These are phyloP conservation scores for Chlorella sp. DNA, from an alignment of 139 green algal species.

Conservation along the genomic window DNA sequence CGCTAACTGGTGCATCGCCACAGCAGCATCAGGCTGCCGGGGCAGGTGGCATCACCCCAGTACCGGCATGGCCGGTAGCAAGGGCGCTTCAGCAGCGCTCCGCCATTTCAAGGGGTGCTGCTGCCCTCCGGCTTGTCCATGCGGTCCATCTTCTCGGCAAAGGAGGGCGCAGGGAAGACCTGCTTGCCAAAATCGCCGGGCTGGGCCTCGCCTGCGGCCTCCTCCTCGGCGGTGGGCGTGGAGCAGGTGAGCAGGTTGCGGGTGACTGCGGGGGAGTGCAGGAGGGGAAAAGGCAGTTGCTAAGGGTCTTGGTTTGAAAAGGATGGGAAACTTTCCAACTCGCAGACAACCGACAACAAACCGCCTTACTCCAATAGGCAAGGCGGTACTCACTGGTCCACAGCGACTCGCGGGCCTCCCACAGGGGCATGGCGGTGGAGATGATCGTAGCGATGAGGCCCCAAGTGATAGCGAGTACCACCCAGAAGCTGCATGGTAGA, in stretches of 20 bases:
- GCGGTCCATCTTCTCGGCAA: constrained; percentile 6
- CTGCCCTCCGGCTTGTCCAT: too few relatives aligned
- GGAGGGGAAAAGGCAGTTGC: neutral
- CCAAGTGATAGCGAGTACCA: constrained; percentile 71
- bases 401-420: constrained; percentile 51
- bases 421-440: constrained; percentile 51
- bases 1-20: too few relatives aligned
- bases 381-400: neutral
- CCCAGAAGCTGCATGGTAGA: constrained; percentile 58
- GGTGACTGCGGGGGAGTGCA: constrained; percentile 3
- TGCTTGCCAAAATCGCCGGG: constrained; percentile 26
- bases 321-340: neutral
- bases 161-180: constrained; percentile 33
- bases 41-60: too few relatives aligned
- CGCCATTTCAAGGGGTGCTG: too few relatives aligned
- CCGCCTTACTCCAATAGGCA: neutral
- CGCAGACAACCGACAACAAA: too few relatives aligned
- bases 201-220: neutral
- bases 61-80: too few relatives aligned
- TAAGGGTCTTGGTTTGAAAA: neutral
- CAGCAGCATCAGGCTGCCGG: too few relatives aligned
- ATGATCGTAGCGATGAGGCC: constrained; percentile 53
- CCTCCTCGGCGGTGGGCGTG: constrained; percentile 12
- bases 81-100: too few relatives aligned
- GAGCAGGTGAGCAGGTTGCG: constrained; percentile 38